phyloP scores from a whole-genome alignment of 345 rosid species.

The Aquilaria malaccensis region DNA sequence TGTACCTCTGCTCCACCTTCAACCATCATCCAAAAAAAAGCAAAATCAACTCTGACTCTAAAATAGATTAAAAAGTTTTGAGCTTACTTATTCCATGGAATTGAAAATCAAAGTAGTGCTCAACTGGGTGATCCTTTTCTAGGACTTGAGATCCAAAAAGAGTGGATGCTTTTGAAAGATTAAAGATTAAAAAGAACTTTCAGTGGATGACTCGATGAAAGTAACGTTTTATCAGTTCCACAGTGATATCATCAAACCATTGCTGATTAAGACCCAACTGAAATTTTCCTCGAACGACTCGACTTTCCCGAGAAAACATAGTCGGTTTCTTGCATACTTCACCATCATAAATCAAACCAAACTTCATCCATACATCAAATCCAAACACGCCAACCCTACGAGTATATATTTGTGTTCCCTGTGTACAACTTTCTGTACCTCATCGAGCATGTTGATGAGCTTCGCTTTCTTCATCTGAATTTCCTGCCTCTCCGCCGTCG shows the following conservation, averaged over 20 bases:
- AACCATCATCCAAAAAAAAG: not conserved
- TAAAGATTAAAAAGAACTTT: not conserved
- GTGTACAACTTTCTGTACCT: slow-evolving; percentile 37
- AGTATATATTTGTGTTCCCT: not conserved
- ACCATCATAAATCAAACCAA: slow-evolving; percentile 1
- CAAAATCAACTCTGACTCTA: not conserved
- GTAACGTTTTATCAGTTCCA: slow-evolving; percentile 1
- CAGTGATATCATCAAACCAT: slow-evolving; percentile 6
- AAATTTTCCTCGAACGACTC: slow-evolving; percentile 8
- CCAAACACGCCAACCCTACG: not conserved
- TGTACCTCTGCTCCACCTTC: slow-evolving; percentile 96
- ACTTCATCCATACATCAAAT: slow-evolving; percentile 7
- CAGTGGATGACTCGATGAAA: slow-evolving; percentile 6
- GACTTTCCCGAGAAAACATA: slow-evolving; percentile 9
- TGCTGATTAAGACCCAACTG: slow-evolving; percentile 16
- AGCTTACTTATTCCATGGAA: not conserved
- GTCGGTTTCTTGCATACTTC: slow-evolving; percentile 7
- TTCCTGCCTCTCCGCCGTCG: slow-evolving; percentile 88
- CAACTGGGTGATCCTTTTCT: not conserved
- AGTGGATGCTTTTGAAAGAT: too few species aligned
- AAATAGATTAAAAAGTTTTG: not conserved
- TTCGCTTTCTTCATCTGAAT: slow-evolving; percentile 98
- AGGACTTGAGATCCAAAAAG: not conserved
- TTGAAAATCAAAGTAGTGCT: not conserved
- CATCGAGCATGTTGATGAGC: slow-evolving; percentile 83